Base-by-base conservation (phyloP, 345 rosid genomes). In the Cardamine occulta region DNA sequence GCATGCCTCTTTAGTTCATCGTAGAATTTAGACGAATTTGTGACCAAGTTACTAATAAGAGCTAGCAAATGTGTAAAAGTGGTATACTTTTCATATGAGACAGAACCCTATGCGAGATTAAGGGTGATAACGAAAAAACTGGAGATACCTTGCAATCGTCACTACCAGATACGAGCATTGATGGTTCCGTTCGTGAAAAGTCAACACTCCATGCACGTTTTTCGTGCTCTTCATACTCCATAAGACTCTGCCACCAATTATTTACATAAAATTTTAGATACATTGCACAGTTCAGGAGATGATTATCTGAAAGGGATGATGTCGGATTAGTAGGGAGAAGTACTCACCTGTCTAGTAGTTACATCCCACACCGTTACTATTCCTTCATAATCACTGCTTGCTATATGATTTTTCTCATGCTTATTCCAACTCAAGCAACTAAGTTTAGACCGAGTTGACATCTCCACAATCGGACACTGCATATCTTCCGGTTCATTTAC, bases 121-220 rank as follows among this genome's bases (percentile, higher is more conserved):
- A 32, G 29, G n/a, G 15, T 31, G 23, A 24, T 17, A 37, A 23
- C 2, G 0, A 15, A 55, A 51, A 55, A 71, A n/a, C 58, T 72
- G 74, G 57, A 84, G 81, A 26, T 84, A 92, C 99, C 99, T 95
- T 92, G 67, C 97, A 90, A 76, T 95, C 99, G 74, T 95, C 99
- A 42, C 99, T 90, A 40, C 99, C 99, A 84, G 99, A 95, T 32
- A 95, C 96, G 58, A 95, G 99, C 97, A 90, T 88, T 5, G 98
- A 86, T 8, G 98, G 97, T 62, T 95, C 99, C 8, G 92, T 88
- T 63, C 82, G 80, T 53, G 98, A 95, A 82, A 92, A 95, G 79
- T 95, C 99, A 78, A 95, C 99, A 82, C 99, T 92, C 99, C 99
- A 95, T 47, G 97, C 99, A 44, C 98, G 97, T 74, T 92, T 95